Conservation (phyloP, 1,284 basidiomycete genomes). For the Pseudomicrostroma phylloplanum region DNA sequence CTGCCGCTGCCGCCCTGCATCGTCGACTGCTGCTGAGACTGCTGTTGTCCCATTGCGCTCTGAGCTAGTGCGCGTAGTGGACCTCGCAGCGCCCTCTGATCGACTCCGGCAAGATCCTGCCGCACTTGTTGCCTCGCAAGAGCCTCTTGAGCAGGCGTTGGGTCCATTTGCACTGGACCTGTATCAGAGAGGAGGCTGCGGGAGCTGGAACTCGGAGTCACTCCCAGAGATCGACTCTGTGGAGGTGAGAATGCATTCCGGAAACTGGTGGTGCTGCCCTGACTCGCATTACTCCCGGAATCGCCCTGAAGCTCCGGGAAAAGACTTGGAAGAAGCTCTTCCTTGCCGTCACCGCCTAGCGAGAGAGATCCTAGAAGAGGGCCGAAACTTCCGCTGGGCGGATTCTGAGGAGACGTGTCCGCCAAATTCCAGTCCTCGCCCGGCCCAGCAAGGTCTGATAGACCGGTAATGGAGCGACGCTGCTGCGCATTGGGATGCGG, state of each 20-base stretch:
- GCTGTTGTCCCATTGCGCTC: constrained; percentile 15
- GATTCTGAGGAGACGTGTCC: constrained; percentile 12
- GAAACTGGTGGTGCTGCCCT: too few relatives aligned
- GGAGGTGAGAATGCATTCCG: too few relatives aligned
- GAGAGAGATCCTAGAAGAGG: constrained; percentile 27
- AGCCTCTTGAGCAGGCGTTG: neutral
- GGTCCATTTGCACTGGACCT: neutral
- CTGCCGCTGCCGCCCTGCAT: constrained; percentile 23
- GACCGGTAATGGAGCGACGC: neutral
- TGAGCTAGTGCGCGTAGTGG: constrained; percentile 22
- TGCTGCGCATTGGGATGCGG: neutral
- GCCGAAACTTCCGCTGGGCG: constrained; percentile 28
- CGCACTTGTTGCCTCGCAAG: constrained; percentile 2
- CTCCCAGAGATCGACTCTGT: too few relatives aligned
- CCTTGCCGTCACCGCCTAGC: constrained; percentile 14
- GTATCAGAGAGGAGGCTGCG: too few relatives aligned
- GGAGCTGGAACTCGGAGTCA: too few relatives aligned
- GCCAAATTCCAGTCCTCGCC: constrained; percentile 1
- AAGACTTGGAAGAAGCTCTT: neutral
- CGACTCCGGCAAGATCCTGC: constrained; percentile 17
- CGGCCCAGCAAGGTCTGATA: neutral
- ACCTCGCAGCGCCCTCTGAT: constrained; percentile 34
- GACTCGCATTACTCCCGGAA: too few relatives aligned
- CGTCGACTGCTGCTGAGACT: constrained; percentile 21
- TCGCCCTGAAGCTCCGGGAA: constrained; percentile 1